phyloP scores from a whole-genome alignment of 257 asterid species.

The Solanum clarkiae region DNA sequence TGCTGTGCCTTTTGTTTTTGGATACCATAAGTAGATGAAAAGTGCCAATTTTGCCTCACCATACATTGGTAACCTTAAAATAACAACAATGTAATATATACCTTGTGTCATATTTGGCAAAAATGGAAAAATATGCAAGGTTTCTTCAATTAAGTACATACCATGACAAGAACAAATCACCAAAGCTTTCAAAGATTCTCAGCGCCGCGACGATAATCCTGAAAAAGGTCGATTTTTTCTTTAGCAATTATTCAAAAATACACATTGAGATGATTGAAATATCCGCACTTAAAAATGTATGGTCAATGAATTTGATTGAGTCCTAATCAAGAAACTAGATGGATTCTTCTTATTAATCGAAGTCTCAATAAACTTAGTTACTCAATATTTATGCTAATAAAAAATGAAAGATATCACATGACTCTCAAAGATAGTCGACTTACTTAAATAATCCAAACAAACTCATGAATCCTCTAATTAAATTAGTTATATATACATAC shows the following conservation, averaged over 20 bases:
- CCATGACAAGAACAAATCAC: constrained; percentile 71
- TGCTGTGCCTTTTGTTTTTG: constrained; percentile 68
- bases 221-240: background rate
- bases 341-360: background rate
- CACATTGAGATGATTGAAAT: background rate
- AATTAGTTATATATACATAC: too few relatives aligned
- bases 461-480: background rate
- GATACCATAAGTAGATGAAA: constrained; percentile 85
- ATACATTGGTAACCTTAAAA: constrained; percentile 77
- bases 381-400: background rate
- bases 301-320: background rate
- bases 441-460: background rate
- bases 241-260: background rate
- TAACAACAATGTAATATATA: background rate
- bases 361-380: background rate
- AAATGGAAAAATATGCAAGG: background rate
- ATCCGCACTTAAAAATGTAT: background rate
- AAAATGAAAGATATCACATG: background rate
- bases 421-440: background rate
- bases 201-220: constrained; percentile 72
- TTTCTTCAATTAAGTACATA: constrained; percentile 3
- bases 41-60: constrained; percentile 79
- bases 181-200: constrained; percentile 51
- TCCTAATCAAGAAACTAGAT: background rate
- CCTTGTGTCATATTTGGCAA: background rate